Conservation (phyloP, 2,329 filamentous ascomycete species). For the Lachnum nothofagi region DNA sequence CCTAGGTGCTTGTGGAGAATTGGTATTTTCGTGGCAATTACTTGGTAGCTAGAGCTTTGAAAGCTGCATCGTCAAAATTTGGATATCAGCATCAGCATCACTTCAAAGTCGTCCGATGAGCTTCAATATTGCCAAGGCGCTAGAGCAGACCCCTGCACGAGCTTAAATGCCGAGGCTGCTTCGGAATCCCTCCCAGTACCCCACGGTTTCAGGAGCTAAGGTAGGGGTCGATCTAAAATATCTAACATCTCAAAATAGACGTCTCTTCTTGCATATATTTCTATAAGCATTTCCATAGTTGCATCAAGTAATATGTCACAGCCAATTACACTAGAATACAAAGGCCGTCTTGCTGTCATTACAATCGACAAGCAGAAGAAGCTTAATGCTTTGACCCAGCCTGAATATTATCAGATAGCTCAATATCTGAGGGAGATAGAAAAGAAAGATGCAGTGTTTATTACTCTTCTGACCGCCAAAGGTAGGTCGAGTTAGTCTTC, state of each 20-base stretch:
- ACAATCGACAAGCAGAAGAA: constrained; percentile 82
- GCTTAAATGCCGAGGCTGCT: not conserved
- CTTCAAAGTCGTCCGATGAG: constrained; percentile 4
- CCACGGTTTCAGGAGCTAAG: too few species aligned
- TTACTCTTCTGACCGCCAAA: constrained; percentile 79
- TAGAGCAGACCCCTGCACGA: not conserved
- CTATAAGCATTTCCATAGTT: not conserved
- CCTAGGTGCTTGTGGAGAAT: not conserved
- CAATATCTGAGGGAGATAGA: constrained; percentile 72
- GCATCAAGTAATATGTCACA: constrained; percentile 15
- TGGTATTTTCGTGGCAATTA: not conserved
- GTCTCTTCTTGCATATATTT: too few species aligned
- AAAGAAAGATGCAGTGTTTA: constrained; percentile 69
- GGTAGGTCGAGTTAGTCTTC: constrained; percentile 48
- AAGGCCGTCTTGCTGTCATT: constrained; percentile 71
- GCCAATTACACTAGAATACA: constrained; percentile 48
- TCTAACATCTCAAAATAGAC: too few species aligned
- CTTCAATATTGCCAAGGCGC: constrained; percentile 1
- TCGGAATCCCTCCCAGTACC: not conserved
- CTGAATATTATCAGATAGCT: constrained; percentile 73
- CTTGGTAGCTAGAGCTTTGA: not conserved
- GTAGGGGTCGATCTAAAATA: too few species aligned
- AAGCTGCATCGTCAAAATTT: not conserved
- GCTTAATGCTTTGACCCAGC: constrained; percentile 72
- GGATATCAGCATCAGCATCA: not conserved